Conservation (phyloP, 2,329 filamentous ascomycete genomes). For the Aspergillus oerlinghausenensis region DNA sequence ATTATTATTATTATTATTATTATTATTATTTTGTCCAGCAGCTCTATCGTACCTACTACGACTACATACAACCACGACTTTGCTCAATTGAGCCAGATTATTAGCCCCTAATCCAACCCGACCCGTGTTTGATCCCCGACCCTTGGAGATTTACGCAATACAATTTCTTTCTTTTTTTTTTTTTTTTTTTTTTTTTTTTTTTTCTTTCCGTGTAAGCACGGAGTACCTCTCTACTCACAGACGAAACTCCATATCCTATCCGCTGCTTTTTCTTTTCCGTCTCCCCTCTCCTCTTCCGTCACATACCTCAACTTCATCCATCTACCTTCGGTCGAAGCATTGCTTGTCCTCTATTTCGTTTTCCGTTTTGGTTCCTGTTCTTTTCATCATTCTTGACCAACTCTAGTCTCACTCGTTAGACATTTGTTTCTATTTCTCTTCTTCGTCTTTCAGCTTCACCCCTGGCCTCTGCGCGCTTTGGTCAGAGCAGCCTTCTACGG, state of each 20-base stretch:
- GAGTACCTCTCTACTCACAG: no score
- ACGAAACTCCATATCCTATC: background rate
- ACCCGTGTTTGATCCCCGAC: background rate
- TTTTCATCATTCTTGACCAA: conserved; percentile 14
- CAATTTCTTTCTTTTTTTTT: background rate
- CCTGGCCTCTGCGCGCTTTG: conserved; percentile 44
- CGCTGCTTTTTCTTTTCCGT: conserved; percentile 1
- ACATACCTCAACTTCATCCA: conserved; percentile 5
- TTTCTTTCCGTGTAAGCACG: background rate
- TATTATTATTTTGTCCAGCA: background rate
- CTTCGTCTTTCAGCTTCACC: conserved; percentile 19
- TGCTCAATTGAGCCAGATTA: background rate
- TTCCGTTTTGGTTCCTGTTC: conserved; percentile 4
- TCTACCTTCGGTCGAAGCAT: conserved; percentile 1
- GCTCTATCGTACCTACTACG: background rate
- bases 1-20: background rate
- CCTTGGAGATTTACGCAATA: background rate
- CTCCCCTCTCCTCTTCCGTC: background rate
- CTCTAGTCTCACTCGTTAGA: conserved; percentile 24
- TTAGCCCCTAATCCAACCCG: background rate
- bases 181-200: background rate
- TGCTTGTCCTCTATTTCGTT: conserved; percentile 1
- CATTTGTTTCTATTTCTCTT: conserved; percentile 12
- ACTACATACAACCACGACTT: background rate
- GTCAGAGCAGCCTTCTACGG: conserved; percentile 39